These are phyloP conservation scores for Rhizopus stolonifer DNA, from an alignment of 371 early-diverging fungal genomes.

Conservation along the genomic window DNA sequence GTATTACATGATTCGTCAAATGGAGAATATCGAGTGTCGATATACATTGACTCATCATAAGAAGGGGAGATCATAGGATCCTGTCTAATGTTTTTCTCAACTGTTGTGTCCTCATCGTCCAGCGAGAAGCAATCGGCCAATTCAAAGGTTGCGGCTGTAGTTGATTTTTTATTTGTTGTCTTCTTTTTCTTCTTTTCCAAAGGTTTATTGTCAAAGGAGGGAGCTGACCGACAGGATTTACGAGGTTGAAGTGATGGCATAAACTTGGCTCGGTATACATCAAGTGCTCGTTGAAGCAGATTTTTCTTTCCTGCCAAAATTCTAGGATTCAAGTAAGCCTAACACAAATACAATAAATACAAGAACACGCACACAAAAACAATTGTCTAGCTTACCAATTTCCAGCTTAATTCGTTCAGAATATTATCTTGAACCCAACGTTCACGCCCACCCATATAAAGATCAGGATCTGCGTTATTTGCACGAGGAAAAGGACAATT, in stretches of 20 bases:
- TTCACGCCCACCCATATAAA: constrained; percentile 28
- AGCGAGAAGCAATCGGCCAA: constrained; percentile 50
- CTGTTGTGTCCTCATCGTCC: constrained; percentile 32
- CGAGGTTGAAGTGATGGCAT: constrained; percentile 42
- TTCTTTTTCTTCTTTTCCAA: constrained; percentile 12
- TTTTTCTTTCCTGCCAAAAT: constrained; percentile 45
- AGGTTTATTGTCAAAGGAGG: constrained; percentile 8
- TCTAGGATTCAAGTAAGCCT: constrained; percentile 47
- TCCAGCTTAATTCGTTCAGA: constrained; percentile 49
- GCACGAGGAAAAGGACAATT: constrained; percentile 47
- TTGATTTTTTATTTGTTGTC: background rate
- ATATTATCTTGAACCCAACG: constrained; percentile 38
- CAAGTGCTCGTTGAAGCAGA: constrained; percentile 44
- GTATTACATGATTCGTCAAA: constrained; percentile 27
- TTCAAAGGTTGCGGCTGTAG: constrained; percentile 33
- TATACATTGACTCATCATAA: constrained; percentile 16
- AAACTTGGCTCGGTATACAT: constrained; percentile 44
- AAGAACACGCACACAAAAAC: no score
- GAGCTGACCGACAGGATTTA: constrained; percentile 27
- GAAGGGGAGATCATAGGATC: constrained; percentile 31
- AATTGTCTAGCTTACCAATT: constrained; percentile 40
- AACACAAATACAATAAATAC: no score
- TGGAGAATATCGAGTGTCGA: constrained; percentile 21
- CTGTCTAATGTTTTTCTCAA: background rate
- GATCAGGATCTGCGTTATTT: constrained; percentile 16